phyloP scores from a whole-genome alignment of 108 stramenopile species.

The Conticribra guillardii region DNA sequence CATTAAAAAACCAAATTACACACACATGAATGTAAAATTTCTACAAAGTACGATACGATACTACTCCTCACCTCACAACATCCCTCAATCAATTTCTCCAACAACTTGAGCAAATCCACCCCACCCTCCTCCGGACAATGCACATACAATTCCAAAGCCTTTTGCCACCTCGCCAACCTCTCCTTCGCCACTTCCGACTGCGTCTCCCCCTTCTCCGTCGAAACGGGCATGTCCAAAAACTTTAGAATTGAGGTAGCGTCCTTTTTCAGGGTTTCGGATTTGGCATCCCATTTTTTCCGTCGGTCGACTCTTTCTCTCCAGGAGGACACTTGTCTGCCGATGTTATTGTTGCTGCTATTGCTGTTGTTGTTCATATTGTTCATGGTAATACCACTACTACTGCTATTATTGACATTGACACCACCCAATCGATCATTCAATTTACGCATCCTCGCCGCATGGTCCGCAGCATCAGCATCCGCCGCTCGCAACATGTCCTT shows the following conservation, averaged over 20 bases:
- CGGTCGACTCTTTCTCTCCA: constrained; percentile 35
- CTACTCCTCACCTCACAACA: constrained; percentile 54
- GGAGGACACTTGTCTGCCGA: constrained; percentile 13
- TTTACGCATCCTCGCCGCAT: constrained; percentile 32
- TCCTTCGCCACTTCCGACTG: constrained; percentile 61
- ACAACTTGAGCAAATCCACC: constrained; percentile 58
- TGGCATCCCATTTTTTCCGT: constrained; percentile 33
- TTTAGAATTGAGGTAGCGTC: constrained; percentile 27
- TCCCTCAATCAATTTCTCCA: constrained; percentile 74
- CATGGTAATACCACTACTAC: too few species aligned
- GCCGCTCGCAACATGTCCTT: constrained; percentile 46
- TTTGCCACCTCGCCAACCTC: constrained; percentile 73
- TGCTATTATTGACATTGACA: too few species aligned
- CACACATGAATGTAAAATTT: too few species aligned
- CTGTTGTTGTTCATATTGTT: neutral
- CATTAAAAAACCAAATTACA: too few species aligned
- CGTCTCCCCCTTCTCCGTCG: constrained; percentile 47
- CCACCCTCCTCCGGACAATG: constrained; percentile 58
- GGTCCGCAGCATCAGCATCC: constrained; percentile 39
- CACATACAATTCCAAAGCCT: constrained; percentile 81
- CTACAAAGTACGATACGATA: too few species aligned
- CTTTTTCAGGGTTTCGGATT: constrained; percentile 37
- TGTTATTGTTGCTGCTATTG: neutral
- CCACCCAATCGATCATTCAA: constrained; percentile 11
- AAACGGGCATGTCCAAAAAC: constrained; percentile 20